A percentile compares a stretch with the other conserved stretches of the same genome.
phyloP scores from a whole-genome alignment of 257 asterid genomes.

The Solanum dulcamara region DNA sequence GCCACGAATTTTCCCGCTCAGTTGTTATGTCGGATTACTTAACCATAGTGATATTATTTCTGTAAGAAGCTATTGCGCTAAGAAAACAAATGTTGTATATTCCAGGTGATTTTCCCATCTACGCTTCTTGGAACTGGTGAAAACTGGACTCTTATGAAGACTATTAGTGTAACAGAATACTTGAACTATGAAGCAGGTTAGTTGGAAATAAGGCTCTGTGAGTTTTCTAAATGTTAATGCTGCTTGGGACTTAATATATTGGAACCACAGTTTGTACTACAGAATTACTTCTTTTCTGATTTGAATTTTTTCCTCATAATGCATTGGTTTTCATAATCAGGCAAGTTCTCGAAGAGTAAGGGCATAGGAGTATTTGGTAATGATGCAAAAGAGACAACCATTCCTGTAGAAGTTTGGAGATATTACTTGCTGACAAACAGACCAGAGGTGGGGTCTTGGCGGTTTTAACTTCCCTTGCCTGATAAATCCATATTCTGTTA shows the following conservation, averaged over 20 bases:
- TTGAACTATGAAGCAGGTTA: conserved; percentile 95
- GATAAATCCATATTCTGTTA: background rate
- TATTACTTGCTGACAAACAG: conserved; percentile 87
- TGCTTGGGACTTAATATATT: background rate
- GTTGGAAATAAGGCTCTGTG: background rate
- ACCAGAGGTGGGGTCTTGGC: conserved; percentile 65
- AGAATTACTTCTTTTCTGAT: background rate
- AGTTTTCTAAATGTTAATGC: background rate
- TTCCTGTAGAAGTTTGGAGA: conserved; percentile 98
- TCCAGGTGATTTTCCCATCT: conserved; percentile 93
- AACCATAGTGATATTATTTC: background rate
- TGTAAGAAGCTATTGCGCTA: background rate
- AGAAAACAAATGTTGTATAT: background rate
- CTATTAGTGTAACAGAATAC: conserved; percentile 94
- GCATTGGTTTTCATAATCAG: conserved; percentile 19
- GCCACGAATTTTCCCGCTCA: background rate
- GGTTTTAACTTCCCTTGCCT: background rate
- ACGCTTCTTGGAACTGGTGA: conserved; percentile 97
- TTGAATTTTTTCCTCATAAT: background rate
- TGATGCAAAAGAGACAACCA: conserved; percentile 76
- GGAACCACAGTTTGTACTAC: background rate
- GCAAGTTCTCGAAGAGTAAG: conserved; percentile 92
- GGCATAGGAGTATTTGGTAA: conserved; percentile 96
- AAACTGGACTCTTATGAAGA: conserved; percentile 93
- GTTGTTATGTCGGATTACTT: background rate